phyloP scores from a whole-genome alignment of 352 stramenopile species.

The Phytophthora fragariae region DNA sequence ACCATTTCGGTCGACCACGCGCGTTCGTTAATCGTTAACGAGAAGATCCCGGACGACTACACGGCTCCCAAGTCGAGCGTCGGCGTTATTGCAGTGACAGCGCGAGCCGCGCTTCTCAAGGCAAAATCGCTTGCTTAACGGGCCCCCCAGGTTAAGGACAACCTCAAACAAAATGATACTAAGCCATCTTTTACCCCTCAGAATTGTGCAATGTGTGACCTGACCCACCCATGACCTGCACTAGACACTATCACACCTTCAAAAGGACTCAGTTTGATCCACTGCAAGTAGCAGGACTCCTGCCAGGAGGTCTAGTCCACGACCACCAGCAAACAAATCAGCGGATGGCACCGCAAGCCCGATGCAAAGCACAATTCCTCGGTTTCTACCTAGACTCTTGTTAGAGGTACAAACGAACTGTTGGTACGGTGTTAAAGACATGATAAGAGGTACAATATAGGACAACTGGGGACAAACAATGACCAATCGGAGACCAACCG shows the following conservation, averaged over 20 bases:
- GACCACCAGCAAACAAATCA: constrained; percentile 27
- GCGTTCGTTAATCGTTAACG: constrained; percentile 42
- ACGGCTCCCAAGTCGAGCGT: constrained; percentile 18
- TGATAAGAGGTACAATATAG: no score
- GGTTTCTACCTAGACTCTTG: constrained; percentile 3
- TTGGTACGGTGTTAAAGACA: no score
- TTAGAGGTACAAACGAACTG: no score
- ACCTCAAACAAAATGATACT: no score
- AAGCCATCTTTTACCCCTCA: no score
- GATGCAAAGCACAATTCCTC: constrained; percentile 1
- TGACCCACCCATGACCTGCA: no score
- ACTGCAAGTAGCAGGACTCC: not conserved
- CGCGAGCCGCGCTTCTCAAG: constrained; percentile 34
- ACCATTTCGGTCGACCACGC: constrained; percentile 39
- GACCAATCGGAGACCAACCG: no score
- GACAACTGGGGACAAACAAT: no score
- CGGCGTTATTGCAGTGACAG: constrained; percentile 22
- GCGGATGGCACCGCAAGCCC: constrained; percentile 1
- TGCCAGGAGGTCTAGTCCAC: not conserved
- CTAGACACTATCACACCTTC: no score
- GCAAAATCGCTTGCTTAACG: constrained; percentile 32
- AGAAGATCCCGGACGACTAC: constrained; percentile 44
- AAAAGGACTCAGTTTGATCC: not conserved
- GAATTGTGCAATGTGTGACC: no score
- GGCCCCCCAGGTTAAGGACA: no score